A percentile compares a stretch with the other conserved stretches of the same genome.
Conservation (phyloP, 2,329 filamentous ascomycete genomes). For the Fusarium duplospermum region DNA sequence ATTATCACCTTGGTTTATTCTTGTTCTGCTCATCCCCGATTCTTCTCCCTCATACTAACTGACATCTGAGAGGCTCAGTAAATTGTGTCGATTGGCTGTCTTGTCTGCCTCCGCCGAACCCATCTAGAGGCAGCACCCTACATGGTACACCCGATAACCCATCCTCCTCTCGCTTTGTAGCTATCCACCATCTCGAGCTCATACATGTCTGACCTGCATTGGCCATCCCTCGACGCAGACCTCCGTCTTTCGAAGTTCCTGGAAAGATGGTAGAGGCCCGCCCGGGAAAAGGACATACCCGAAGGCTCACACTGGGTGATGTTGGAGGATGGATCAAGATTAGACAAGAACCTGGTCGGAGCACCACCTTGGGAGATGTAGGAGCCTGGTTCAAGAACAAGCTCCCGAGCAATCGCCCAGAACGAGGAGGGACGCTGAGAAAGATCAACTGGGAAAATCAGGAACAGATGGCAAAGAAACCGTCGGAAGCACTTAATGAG, state of each 20-base stretch:
- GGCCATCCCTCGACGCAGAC: conserved; percentile 14
- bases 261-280: background rate
- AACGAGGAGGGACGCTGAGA: conserved; percentile 62
- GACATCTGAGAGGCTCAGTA: background rate
- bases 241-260: background rate
- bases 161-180: background rate
- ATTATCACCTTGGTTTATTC: background rate
- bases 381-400: conserved; percentile 58
- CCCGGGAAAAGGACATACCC: background rate
- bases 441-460: conserved; percentile 43
- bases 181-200: background rate
- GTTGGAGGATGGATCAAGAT: conserved; percentile 56
- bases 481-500: background rate
- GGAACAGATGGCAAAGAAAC: conserved; percentile 10
- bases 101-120: background rate
- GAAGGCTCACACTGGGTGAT: conserved; percentile 11
- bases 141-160: background rate
- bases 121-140: background rate
- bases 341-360: conserved; percentile 23
- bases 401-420: conserved; percentile 61
- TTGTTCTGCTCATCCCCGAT: background rate
- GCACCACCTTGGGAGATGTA: conserved; percentile 39
- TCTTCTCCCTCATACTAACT: background rate
- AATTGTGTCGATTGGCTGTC: background rate
- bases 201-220: conserved; percentile 15